These are phyloP conservation scores for Diplodia sapinea DNA, from an alignment of 2,329 filamentous ascomycete genomes.

Conservation along the genomic window DNA sequence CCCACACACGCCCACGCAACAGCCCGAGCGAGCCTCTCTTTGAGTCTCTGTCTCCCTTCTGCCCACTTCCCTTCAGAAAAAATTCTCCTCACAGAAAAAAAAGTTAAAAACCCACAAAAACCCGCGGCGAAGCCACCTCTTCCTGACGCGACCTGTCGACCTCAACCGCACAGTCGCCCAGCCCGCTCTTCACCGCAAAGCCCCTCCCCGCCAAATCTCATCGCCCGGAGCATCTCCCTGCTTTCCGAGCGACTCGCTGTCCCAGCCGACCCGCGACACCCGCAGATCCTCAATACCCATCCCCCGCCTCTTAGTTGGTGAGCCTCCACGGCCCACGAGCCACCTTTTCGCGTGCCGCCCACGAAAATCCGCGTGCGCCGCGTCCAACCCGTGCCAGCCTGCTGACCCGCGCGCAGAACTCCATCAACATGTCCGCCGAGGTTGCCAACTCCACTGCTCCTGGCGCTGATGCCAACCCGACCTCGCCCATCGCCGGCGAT, in stretches of 20 bases:
- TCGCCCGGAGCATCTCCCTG: constrained; percentile 21
- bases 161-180: constrained; percentile 30
- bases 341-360: constrained; percentile 3
- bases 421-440: constrained; percentile 48
- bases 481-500: constrained; percentile 69
- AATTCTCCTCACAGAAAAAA: constrained; percentile 43
- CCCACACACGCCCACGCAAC: constrained; percentile 30
- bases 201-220: constrained; percentile 6
- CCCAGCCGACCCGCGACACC: constrained; percentile 10
- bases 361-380: constrained; percentile 7
- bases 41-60: constrained; percentile 34
- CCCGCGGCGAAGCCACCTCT: constrained; percentile 30
- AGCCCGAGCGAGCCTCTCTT: constrained; percentile 32
- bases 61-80: constrained; percentile 36
- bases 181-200: constrained; percentile 25
- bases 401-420: constrained; percentile 37
- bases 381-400: constrained; percentile 14
- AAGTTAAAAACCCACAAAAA: constrained; percentile 47
- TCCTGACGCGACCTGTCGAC: constrained; percentile 30
- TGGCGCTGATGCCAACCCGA: constrained; percentile 74
- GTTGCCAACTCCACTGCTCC: constrained; percentile 55
- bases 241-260: constrained; percentile 11
- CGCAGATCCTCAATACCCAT: constrained; percentile 5
- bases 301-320: constrained; percentile 35
- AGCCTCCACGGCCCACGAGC: constrained; percentile 29